Evolutionary conservation across 2,329 filamentous ascomycete genomes (phyloP).

Genomic region (Rhinocladiella similis): DNA sequence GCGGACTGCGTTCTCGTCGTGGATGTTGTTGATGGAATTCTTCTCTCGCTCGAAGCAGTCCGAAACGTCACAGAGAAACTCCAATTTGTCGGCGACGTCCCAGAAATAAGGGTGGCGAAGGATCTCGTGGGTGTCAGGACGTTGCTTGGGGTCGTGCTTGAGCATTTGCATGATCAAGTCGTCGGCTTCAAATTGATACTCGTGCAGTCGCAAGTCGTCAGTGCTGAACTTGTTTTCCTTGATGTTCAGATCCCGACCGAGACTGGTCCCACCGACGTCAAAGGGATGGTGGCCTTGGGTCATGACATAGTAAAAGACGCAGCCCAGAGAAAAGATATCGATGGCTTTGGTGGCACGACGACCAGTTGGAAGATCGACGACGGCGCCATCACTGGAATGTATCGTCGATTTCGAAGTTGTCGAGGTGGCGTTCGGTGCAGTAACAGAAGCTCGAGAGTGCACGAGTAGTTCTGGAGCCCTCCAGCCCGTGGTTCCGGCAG

Average conservation of each 20-base stretch:
- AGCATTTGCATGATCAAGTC: constrained; percentile 85
- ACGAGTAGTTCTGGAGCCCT: constrained; percentile 90
- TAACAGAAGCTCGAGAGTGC: constrained; percentile 44
- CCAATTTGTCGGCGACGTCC: constrained; percentile 81
- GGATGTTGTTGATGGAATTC: constrained; percentile 26
- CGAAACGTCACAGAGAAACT: constrained; percentile 93
- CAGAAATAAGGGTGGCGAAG: constrained; percentile 97
- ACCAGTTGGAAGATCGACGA: constrained; percentile 57
- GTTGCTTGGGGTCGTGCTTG: constrained; percentile 61
- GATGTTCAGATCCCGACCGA: constrained; percentile 89
- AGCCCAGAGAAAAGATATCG: constrained; percentile 93
- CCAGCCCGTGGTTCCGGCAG: constrained; percentile 92
- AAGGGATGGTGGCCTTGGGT: constrained; percentile 91
- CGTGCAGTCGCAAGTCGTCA: constrained; percentile 70
- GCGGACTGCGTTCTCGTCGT: constrained; percentile 25
- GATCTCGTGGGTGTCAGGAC: constrained; percentile 74
- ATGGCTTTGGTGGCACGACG: constrained; percentile 92
- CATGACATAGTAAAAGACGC: constrained; percentile 99
- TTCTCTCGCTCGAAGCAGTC: constrained; percentile 95
- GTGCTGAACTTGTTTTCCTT: constrained; percentile 82
- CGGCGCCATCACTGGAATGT: constrained; percentile 50
- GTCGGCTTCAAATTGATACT: constrained; percentile 82
- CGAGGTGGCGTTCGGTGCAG: constrained; percentile 51
- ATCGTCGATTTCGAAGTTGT: constrained; percentile 37
- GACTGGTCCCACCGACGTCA: constrained; percentile 90